These are phyloP conservation scores for Peniophora sp. DNA, from an alignment of 1,284 basidiomycete genomes.

Conservation along the genomic window DNA sequence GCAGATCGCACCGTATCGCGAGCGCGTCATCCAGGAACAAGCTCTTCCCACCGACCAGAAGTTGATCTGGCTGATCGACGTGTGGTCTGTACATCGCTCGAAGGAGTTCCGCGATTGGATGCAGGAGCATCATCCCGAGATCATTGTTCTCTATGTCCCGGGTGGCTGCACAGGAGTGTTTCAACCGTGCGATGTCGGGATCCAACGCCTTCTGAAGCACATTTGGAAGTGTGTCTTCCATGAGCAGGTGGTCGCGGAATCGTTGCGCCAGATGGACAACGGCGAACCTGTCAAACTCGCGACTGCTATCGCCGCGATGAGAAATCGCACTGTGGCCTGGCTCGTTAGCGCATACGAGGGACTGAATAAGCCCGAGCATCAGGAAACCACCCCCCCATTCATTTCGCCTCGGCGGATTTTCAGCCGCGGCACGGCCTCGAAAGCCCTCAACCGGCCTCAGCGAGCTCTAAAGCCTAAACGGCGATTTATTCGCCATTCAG, in stretches of 20 bases:
- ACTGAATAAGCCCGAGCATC: no score
- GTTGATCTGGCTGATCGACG: conserved; percentile 17
- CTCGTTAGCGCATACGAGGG: no score
- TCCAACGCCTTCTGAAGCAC: conserved; percentile 19
- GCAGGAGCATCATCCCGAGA: conserved; percentile 12
- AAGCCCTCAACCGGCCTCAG: no score
- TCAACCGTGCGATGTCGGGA: conserved; percentile 21
- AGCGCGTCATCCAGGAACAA: conserved; percentile 7
- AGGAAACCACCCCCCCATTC: no score
- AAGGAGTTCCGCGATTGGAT: conserved; percentile 19
- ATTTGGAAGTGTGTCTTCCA: conserved; percentile 14
- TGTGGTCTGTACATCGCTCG: conserved; percentile 18
- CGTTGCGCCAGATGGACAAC: no score
- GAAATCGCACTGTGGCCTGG: no score
- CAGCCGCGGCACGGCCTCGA: no score
- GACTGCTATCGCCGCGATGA: no score
- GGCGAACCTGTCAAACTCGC: no score
- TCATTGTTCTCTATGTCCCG: conserved; percentile 19
- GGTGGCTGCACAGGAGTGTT: conserved; percentile 19
- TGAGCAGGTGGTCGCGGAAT: conserved; percentile 13
- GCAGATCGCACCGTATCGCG: conserved; percentile 15
- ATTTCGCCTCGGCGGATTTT: no score
- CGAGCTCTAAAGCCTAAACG: no score
- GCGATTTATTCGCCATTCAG: no score
- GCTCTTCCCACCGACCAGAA: background rate